Percentiles rank a stretch among this genome's conserved stretches.
Conservation (phyloP, 1,284 basidiomycete genomes). For the Cutaneotrichosporon sp. region DNA sequence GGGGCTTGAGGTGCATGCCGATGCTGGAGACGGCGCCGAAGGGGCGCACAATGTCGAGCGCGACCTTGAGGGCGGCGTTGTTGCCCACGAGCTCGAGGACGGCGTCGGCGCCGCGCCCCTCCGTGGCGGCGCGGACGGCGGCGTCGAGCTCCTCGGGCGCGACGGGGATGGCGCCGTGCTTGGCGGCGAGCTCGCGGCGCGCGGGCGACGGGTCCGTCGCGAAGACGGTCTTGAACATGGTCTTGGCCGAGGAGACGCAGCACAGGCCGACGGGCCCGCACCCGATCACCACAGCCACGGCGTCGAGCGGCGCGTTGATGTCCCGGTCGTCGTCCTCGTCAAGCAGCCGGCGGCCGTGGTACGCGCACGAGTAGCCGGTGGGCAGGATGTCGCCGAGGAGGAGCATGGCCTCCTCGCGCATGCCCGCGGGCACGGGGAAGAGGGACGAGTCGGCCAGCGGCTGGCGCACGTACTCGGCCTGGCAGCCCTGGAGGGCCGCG, state of each 20-base stretch:
- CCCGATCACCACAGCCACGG: constrained; percentile 49
- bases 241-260: constrained; percentile 51
- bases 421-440: constrained; percentile 42
- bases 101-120: constrained; percentile 55
- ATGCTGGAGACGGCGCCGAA: constrained; percentile 78
- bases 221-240: constrained; percentile 47
- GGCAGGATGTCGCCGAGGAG: constrained; percentile 55
- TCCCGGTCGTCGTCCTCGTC: constrained; percentile 38
- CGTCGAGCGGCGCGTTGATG: constrained; percentile 29
- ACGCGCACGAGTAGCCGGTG: constrained; percentile 49
- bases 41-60: constrained; percentile 66
- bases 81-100: constrained; percentile 73
- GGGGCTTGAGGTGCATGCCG: constrained; percentile 59
- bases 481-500: constrained; percentile 9
- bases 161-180: constrained; percentile 51
- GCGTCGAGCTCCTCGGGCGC: constrained; percentile 31
- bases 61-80: constrained; percentile 65
- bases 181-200: constrained; percentile 34
- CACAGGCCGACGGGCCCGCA: constrained; percentile 57
- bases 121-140: constrained; percentile 36
- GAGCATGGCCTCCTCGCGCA: constrained; percentile 50
- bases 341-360: constrained; percentile 46
- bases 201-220: constrained; percentile 36
- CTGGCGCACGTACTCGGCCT: too few species aligned
- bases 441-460: constrained; percentile 32